Conservation (phyloP, 2,329 filamentous ascomycete species). For the Aspergillus cejpii region DNA sequence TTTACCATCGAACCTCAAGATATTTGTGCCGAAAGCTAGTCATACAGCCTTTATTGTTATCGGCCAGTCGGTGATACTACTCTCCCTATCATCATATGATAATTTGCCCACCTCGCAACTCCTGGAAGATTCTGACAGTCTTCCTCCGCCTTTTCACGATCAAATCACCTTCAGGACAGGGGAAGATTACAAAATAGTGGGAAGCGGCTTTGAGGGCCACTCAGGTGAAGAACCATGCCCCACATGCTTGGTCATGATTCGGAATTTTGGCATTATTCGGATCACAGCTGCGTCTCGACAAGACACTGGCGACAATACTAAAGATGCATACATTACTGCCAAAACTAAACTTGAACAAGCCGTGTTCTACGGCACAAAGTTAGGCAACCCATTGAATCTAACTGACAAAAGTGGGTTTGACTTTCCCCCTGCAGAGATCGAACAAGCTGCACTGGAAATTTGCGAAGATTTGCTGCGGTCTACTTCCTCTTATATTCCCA, state of each 20-base stretch:
- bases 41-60: conserved; percentile 79
- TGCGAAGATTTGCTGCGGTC: conserved; percentile 78
- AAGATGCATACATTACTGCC: conserved; percentile 56
- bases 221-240: conserved; percentile 34
- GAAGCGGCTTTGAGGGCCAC: conserved; percentile 44
- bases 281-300: conserved; percentile 40
- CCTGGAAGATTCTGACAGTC: conserved; percentile 57
- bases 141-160: conserved; percentile 72
- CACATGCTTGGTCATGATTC: conserved; percentile 50
- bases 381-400: conserved; percentile 83
- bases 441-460: conserved; percentile 67
- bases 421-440: conserved; percentile 65
- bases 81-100: conserved; percentile 62
- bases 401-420: conserved; percentile 58
- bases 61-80: conserved; percentile 67
- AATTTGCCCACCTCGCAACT: conserved; percentile 72
- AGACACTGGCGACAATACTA: conserved; percentile 44
- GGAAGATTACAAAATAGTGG: conserved; percentile 45
- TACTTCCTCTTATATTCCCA: conserved; percentile 65
- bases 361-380: conserved; percentile 79
- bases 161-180: conserved; percentile 66
- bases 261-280: conserved; percentile 53
- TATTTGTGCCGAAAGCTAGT: conserved; percentile 72
- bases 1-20: conserved; percentile 48
- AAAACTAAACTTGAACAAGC: conserved; percentile 91